phyloP scores from a whole-genome alignment of 441 rosid genomes.

The Gossypium davidsonii region DNA sequence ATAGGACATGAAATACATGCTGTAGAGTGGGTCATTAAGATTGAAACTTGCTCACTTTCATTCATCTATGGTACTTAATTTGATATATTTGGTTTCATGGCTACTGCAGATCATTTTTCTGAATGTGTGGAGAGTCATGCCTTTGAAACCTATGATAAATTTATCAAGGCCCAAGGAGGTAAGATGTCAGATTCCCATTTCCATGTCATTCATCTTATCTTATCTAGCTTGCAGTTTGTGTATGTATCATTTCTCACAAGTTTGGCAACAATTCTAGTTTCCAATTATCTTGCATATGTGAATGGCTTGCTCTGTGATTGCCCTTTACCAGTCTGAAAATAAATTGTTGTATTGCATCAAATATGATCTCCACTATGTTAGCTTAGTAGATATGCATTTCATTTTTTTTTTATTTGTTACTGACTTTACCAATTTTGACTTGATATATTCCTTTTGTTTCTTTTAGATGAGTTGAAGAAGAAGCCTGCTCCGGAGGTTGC shows the following conservation, averaged over 20 bases:
- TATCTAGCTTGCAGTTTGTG: not conserved
- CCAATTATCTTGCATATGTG: not conserved
- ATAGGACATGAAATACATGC: not conserved
- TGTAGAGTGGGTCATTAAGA: not conserved
- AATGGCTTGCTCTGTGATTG: not conserved
- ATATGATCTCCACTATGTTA: not conserved
- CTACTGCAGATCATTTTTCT: slow-evolving; percentile 78
- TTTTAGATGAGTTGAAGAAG: slow-evolving; percentile 68
- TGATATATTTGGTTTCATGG: slow-evolving; percentile 7
- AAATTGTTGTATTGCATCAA: not conserved
- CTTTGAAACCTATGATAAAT: slow-evolving; percentile 85
- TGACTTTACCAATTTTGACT: not conserved
- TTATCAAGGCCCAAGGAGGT: slow-evolving; percentile 79
- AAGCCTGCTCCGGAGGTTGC: slow-evolving; percentile 82
- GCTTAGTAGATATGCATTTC: not conserved
- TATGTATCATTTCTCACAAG: not conserved
- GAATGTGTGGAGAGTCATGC: slow-evolving; percentile 94
- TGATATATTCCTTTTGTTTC: slow-evolving; percentile 4
- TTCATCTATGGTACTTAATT: not conserved
- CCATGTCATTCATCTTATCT: not conserved
- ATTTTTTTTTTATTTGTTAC: not conserved
- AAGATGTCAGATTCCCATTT: slow-evolving; percentile 15
- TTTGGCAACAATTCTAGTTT: not conserved
- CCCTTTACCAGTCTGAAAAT: not conserved
- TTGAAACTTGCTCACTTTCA: not conserved